Evolutionary conservation across 176 grass and related monocot genomes (phyloP), one percentile per base, ranked within the genome.

Genomic region (Tuctoria greenei): DNA sequence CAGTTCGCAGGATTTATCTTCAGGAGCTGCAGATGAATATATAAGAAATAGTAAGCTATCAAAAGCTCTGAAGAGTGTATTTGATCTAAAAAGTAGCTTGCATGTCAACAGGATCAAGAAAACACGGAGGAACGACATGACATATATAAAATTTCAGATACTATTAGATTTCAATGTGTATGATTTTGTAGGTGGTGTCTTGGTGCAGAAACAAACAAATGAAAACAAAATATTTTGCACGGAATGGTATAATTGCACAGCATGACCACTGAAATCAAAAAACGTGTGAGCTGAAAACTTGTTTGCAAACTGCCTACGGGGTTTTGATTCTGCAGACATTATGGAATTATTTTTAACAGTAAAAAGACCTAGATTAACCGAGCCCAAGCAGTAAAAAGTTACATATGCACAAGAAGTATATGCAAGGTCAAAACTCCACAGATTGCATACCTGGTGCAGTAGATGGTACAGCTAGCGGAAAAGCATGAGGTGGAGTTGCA

Each of bases 1-100:
- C 79, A 61, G 71, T 57, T 70, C 61, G 69, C 75, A 88, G 69
- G 79, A 84, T 82, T 88, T 88, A 47, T 83, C 85, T 76, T 88
- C 87, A 50, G 23, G 81, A 36, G 44, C 89, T 96, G 82, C 77
- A 90, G 74, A 54, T 73, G 46, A 82, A 86, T 7, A 75, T 80
- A 17, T 20, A 86, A 67, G 24, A 80, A 21, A 42, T 26, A 60
- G 66, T 80, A 44, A 65, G 55, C 13, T 6, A 49, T 61, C n/a
- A 20, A 63, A 13, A 79, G 18, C 51, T 45, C 44, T 54, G n/a
- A 10, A 23, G 38, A 39, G 21, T 17, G 39, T 49, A 38, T 64
- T 56, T 5, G 25, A 50, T 17, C 28, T 18, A 69, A 0, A 11
- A 51, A 44, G 9, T 26, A 64, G 64, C 55, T 64, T 37, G 7